Evolutionary conservation across 305 asterid genomes (phyloP), one percentile per base, ranked within the genome.

Genomic region (Solanum hybrid): DNA sequence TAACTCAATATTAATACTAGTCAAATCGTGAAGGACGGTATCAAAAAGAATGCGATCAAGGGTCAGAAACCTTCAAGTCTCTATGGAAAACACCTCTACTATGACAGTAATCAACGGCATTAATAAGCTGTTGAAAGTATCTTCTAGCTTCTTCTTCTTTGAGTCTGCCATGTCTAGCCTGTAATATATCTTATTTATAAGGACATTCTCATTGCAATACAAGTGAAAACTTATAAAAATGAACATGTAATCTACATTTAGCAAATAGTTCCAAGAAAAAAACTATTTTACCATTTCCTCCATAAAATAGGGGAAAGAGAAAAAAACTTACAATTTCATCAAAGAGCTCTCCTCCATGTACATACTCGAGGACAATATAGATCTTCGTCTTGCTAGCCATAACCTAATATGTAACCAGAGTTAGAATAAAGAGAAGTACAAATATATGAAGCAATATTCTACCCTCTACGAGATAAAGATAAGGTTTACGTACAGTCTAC

Each of bases 31-130:
- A 36, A 31, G 22, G 37, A 91, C 8, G 85, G 38, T 32, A 38
- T n/a, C 9, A 0, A 16, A 89, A 89, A 34, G 29, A 73, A 90
- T 35, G 88, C 38, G 42, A 37, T 27, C 32, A 29, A 78, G 71
- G 31, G 10, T 64, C 17, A 5, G 80, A 73, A 84, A 95, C 98
- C 98, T 96, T 96, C 93, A 96, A 93, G 90, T 96, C 98, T 92
- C 99, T 91, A 89, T 95, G 99, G 91, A 90, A 95, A 84, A 96
- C 95, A n/a, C 98, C 98, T 92, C 99, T 93, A 87, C 98, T 96
- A 90, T 96, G 99, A 94, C 99, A 95, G 91, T 93, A 95, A 90
- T 96, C 99, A 87, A 96, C 97, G 88, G 97, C 98, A 93, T 95
- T 94, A 90, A 95, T 94, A 89, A 96, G 96, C 91, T 96, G 99